A percentile compares a stretch with the other conserved stretches of the same genome.
Evolutionary conservation across 2,329 filamentous ascomycete species (phyloP).

Genomic region (Xylaria sp.): DNA sequence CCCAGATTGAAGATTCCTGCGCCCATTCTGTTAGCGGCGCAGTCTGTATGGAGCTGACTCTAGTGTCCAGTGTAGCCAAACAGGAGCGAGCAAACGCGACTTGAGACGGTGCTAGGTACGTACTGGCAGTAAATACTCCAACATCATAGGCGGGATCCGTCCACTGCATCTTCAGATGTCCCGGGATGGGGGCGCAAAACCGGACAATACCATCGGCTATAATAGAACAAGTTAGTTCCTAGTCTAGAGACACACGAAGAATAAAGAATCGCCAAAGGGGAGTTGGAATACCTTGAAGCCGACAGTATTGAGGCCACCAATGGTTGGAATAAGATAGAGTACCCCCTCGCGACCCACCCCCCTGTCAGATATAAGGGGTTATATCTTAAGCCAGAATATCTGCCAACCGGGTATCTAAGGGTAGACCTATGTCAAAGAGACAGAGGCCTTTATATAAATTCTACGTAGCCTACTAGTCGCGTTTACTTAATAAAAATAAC

Average conservation of each 20-base stretch:
- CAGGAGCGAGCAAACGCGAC: not conserved
- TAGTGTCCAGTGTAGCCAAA: not conserved
- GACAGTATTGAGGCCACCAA: slow-evolving; percentile 27
- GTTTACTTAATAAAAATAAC: too few relatives aligned
- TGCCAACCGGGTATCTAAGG: too few relatives aligned
- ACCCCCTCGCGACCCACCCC: too few relatives aligned
- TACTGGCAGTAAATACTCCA: slow-evolving; percentile 28
- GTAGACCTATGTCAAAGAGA: too few relatives aligned
- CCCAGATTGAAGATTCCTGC: slow-evolving; percentile 27
- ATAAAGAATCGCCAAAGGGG: not conserved
- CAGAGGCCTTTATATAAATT: too few relatives aligned
- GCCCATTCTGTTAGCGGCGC: slow-evolving; percentile 18
- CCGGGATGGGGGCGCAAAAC: slow-evolving; percentile 25
- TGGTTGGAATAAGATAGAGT: too few relatives aligned
- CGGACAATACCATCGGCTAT: slow-evolving; percentile 30
- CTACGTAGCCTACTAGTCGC: too few relatives aligned
- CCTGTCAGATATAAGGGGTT: too few relatives aligned
- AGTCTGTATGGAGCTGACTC: slow-evolving; percentile 7
- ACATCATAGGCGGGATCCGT: slow-evolving; percentile 26
- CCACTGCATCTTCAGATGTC: slow-evolving; percentile 25
- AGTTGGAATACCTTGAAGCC: slow-evolving; percentile 24
- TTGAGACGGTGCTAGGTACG: slow-evolving; percentile 14
- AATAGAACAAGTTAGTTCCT: slow-evolving; percentile 17
- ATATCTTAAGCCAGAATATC: too few relatives aligned
- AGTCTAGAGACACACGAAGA: not conserved